Base-by-base conservation (phyloP, 2,329 filamentous ascomycete species). In the Alternaria sp. region DNA sequence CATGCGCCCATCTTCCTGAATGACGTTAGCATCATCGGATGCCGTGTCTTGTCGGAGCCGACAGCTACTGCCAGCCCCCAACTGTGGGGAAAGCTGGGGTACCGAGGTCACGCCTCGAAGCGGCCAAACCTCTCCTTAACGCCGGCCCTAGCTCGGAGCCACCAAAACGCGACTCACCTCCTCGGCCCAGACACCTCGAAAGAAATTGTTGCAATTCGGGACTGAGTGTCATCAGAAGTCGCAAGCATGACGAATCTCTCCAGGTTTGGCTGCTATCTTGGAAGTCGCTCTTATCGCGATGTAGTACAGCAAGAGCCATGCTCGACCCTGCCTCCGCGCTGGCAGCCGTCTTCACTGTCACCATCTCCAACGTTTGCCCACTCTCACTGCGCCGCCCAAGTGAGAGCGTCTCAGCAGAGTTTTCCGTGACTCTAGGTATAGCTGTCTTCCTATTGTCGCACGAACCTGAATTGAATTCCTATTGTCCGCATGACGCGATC, bases 51-150 rank as follows among this genome's bases (percentile, higher is more conserved):
- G 51, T 53, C 46, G 46, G 18, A 49, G 50, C 49, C 45, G 56
- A 44, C 30, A 28, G 33, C 21, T 26, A 37, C 57, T 49, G 30
- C 45, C 58, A 59, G 58, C 55, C 54, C 21, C 60, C 58, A 47
- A 61, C 56, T 60, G 60, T 60, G 61, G 63, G 55, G 64, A 65
- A 65, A 66, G 45, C 60, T 65, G 62, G 61, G 55, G 69, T 62
- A 60, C 63, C 65, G 66, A 68, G 63, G 63, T 68, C 33, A 45
- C 55, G 26, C 37, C 43, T 64, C 6, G 56, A 44, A 49, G n/a
- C 4, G 58, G 67, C 41, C 63, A 61, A 41, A 25, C 47, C 54
- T 41, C 6, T 14, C 45, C 51, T n/a, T 50, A 15, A 41, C 6
- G 3, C 20, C 58, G 53, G 53, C 10, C 12, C 21, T 50, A 41